A percentile compares a stretch with the other conserved stretches of the same genome.
Evolutionary conservation across 1,284 basidiomycete species (phyloP).

Genomic region (Irpex sp.): DNA sequence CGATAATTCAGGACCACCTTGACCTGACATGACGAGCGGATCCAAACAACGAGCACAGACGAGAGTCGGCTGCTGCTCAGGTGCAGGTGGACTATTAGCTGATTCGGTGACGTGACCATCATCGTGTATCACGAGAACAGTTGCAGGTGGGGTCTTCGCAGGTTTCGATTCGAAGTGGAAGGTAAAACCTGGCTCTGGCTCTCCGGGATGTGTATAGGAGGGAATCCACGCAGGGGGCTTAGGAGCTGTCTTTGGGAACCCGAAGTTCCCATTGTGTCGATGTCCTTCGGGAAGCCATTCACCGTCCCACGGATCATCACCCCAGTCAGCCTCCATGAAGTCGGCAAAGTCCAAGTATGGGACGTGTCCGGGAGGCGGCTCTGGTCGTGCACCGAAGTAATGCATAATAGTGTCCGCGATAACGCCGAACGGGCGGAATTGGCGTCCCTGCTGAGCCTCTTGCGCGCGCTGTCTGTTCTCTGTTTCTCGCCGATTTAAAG

Average conservation of each 20-base stretch:
- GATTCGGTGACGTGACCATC: conserved; percentile 18
- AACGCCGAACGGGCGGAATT: background rate
- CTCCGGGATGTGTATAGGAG: conserved; percentile 60
- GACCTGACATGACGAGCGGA: conserved; percentile 42
- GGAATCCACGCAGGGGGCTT: conserved; percentile 41
- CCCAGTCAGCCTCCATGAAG: background rate
- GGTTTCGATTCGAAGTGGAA: conserved; percentile 50
- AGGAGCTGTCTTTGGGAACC: conserved; percentile 24
- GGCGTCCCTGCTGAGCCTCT: conserved; percentile 16
- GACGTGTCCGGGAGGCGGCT: background rate
- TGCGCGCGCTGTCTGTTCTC: conserved; percentile 18
- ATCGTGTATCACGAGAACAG: conserved; percentile 28
- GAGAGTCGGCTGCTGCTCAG: conserved; percentile 31
- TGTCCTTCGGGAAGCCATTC: background rate
- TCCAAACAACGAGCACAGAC: conserved; percentile 62
- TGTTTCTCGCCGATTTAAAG: conserved; percentile 26
- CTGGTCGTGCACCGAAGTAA: conserved; percentile 1
- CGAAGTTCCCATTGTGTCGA: background rate
- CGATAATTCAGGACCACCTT: conserved; percentile 6
- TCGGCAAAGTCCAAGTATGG: background rate
- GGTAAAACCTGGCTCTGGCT: conserved; percentile 54
- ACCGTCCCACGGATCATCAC: conserved; percentile 3
- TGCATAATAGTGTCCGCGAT: background rate
- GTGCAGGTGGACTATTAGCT: conserved; percentile 27
- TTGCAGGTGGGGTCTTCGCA: conserved; percentile 11